These are phyloP conservation scores for Heliamphora pulchella DNA, from an alignment of 179 eudicot genomes.

Conservation along the genomic window DNA sequence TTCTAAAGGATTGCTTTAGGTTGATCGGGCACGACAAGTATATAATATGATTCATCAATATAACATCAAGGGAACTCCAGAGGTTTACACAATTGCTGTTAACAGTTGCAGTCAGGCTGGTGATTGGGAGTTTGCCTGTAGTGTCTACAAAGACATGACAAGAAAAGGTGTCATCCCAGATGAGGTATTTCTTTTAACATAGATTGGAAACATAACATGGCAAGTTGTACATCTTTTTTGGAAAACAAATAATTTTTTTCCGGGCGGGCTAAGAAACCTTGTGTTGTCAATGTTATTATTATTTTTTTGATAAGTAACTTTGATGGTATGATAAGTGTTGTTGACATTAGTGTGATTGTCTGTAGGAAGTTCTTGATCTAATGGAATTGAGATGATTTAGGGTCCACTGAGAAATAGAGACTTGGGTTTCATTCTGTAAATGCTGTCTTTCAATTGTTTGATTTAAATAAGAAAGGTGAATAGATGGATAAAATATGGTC, in stretches of 20 bases:
- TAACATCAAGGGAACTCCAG: slow-evolving; percentile 84
- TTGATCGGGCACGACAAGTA: slow-evolving; percentile 67
- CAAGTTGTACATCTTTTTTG: not conserved
- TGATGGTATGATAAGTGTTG: not conserved
- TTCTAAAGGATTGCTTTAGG: slow-evolving; percentile 30
- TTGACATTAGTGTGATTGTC: not conserved
- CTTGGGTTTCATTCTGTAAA: not conserved
- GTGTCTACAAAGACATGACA: slow-evolving; percentile 74
- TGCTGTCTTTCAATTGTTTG: not conserved
- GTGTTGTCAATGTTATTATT: too few species aligned
- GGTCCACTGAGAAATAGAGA: not conserved
- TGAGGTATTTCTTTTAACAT: slow-evolving; percentile 47
- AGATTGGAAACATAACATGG: not conserved
- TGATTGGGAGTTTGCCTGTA: slow-evolving; percentile 94
- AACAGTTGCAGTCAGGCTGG: slow-evolving; percentile 79
- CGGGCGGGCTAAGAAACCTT: too few species aligned
- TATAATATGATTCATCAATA: slow-evolving; percentile 67
- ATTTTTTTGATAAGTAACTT: too few species aligned
- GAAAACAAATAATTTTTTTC: not conserved
- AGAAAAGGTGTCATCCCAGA: slow-evolving; percentile 75
- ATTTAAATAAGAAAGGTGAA: not conserved
- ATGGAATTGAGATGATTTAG: not conserved
- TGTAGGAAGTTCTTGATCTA: not conserved
- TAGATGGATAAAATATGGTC: not conserved
- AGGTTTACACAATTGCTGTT: slow-evolving; percentile 91